These are phyloP conservation scores for Cryptomeria japonica DNA, from an alignment of 75 land plant genomes.

Conservation along the genomic window DNA sequence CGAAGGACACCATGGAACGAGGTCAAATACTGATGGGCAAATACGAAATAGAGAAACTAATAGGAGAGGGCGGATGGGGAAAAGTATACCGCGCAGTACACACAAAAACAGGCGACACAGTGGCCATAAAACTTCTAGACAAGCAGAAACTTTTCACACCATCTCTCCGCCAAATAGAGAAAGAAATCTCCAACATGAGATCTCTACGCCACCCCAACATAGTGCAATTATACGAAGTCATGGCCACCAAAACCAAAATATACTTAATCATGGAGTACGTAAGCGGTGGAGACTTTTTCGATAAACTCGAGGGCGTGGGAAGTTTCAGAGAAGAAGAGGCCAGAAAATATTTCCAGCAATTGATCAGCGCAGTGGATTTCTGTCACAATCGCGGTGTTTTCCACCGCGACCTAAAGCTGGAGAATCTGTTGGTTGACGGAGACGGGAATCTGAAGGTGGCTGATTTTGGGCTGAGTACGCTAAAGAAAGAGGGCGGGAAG, in stretches of 20 bases:
- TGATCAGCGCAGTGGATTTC: slow-evolving; percentile 40
- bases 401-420: slow-evolving; percentile 54
- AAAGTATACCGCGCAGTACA: slow-evolving; percentile 31
- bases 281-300: slow-evolving; percentile 46
- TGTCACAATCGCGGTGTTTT: slow-evolving; percentile 45
- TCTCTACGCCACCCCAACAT: slow-evolving; percentile 28
- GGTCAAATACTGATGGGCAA: not conserved
- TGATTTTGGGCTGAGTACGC: slow-evolving; percentile 27
- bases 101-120: no score
- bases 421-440: slow-evolving; percentile 35
- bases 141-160: slow-evolving; percentile 3
- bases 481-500: not conserved
- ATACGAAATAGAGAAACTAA: slow-evolving; percentile 28
- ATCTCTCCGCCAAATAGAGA: not conserved
- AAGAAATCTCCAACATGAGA: slow-evolving; percentile 25
- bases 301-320: slow-evolving; percentile 14
- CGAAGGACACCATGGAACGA: not conserved
- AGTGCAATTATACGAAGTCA: slow-evolving; percentile 18
- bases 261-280: slow-evolving; percentile 50
- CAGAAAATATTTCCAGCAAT: slow-evolving; percentile 42
- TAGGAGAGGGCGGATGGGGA: slow-evolving; percentile 45
- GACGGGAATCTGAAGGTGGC: slow-evolving; percentile 28
- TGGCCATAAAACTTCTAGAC: slow-evolving; percentile 43
- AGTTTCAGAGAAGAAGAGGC: slow-evolving; percentile 17
- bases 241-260: slow-evolving; percentile 23